Evolutionary conservation across 2,329 filamentous ascomycete species (phyloP).

Genomic region (Ophiosphaerella korrae): DNA sequence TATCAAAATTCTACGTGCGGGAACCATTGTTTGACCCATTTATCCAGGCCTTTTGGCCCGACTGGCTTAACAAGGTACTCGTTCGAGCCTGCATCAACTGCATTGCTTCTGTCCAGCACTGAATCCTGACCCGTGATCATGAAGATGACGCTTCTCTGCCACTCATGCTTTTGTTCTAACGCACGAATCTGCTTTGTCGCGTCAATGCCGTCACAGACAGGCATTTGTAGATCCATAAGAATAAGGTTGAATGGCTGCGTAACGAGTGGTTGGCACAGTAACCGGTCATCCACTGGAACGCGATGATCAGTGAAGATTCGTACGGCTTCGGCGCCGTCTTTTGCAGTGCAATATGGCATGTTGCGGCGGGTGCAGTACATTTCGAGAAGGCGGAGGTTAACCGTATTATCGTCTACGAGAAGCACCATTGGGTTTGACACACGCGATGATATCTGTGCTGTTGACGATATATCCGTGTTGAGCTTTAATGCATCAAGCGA

Average conservation of each 20-base stretch:
- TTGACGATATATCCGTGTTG: not conserved
- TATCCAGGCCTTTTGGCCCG: slow-evolving; percentile 35
- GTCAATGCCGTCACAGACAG: slow-evolving; percentile 45
- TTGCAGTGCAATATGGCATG: slow-evolving; percentile 45
- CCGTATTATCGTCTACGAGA: slow-evolving; percentile 53
- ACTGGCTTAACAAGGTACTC: slow-evolving; percentile 42
- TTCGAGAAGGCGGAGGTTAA: slow-evolving; percentile 53
- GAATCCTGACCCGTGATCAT: slow-evolving; percentile 45
- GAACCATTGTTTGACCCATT: slow-evolving; percentile 26
- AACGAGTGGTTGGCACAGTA: slow-evolving; percentile 4
- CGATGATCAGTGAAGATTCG: slow-evolving; percentile 30
- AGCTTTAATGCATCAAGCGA: slow-evolving; percentile 16
- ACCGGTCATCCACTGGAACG: slow-evolving; percentile 7
- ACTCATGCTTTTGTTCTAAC: slow-evolving; percentile 33
- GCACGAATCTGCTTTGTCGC: slow-evolving; percentile 43
- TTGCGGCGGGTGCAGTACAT: slow-evolving; percentile 55
- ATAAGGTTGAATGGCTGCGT: slow-evolving; percentile 38
- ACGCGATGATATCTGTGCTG: not conserved
- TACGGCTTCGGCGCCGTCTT: slow-evolving; percentile 51
- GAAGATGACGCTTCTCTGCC: slow-evolving; percentile 33
- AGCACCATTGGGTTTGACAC: slow-evolving; percentile 35
- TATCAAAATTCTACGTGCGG: slow-evolving; percentile 13
- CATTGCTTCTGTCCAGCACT: slow-evolving; percentile 25
- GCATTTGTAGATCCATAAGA: slow-evolving; percentile 52
- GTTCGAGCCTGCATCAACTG: slow-evolving; percentile 35